Evolutionary conservation across 1,284 basidiomycete genomes (phyloP).

Genomic region (Termitomyces sp.): DNA sequence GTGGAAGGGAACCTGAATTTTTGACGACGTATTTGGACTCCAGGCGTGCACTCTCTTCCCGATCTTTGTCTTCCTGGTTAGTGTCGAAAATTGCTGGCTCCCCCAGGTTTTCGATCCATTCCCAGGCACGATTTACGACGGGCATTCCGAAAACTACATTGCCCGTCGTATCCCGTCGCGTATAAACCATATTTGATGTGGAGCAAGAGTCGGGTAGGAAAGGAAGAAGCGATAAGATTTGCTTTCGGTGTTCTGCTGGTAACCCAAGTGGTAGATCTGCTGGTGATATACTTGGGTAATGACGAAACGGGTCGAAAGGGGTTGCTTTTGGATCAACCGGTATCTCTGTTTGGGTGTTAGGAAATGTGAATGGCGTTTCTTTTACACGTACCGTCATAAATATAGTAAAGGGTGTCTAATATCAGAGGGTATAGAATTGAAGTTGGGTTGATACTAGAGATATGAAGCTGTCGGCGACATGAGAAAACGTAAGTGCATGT

Average conservation of each 20-base stretch:
- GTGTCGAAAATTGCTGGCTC: constrained; percentile 42
- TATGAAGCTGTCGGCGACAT: constrained; percentile 39
- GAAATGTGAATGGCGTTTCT: constrained; percentile 1
- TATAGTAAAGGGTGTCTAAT: constrained; percentile 67
- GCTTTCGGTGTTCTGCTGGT: constrained; percentile 49
- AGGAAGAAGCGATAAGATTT: constrained; percentile 52
- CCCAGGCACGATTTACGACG: constrained; percentile 75
- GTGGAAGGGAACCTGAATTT: constrained; percentile 67
- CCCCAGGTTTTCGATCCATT: constrained; percentile 77
- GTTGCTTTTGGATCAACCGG: constrained; percentile 50
- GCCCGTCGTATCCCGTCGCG: constrained; percentile 48
- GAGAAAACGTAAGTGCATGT: neutral
- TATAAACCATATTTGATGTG: constrained; percentile 55
- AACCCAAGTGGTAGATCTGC: constrained; percentile 52
- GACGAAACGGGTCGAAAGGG: constrained; percentile 53
- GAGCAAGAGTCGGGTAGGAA: constrained; percentile 44
- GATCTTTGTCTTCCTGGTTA: constrained; percentile 35
- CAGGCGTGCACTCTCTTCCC: constrained; percentile 32
- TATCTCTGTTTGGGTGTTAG: constrained; percentile 42
- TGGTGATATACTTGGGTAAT: constrained; percentile 50
- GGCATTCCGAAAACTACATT: constrained; percentile 41
- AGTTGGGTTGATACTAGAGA: constrained; percentile 45
- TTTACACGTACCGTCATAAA: constrained; percentile 58
- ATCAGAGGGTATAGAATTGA: constrained; percentile 57
- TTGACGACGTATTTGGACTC: constrained; percentile 38